Conservation (phyloP, 495 filamentous ascomycete genomes). For the Penicillium pancosmium region DNA sequence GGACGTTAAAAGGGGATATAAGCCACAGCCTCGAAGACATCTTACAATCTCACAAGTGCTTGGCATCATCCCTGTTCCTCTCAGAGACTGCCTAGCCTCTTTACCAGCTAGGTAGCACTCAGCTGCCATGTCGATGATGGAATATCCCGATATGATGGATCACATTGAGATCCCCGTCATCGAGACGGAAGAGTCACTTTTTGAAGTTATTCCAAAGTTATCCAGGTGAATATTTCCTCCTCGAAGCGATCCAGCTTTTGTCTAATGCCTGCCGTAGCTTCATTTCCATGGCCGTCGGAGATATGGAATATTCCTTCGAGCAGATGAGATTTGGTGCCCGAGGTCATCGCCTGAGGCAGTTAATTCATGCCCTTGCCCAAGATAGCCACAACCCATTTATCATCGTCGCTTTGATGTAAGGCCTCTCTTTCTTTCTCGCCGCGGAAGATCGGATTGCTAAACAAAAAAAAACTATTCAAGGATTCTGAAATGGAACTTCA, state of each 20-base stretch:
- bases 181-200: conserved; percentile 62
- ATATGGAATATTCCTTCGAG: conserved; percentile 74
- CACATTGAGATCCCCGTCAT: conserved; percentile 60
- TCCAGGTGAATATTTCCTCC: conserved; percentile 52
- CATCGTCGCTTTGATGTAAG: conserved; percentile 78
- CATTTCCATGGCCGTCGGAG: conserved; percentile 61
- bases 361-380: conserved; percentile 67
- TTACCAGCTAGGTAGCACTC: not conserved
- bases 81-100: not conserved
- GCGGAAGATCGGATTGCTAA: not conserved
- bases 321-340: conserved; percentile 70
- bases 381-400: conserved; percentile 72
- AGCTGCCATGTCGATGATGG: conserved; percentile 9
- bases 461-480: conserved; percentile 37
- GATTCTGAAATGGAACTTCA: conserved; percentile 80
- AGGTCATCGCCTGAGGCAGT: conserved; percentile 62
- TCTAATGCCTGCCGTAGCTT: conserved; percentile 12
- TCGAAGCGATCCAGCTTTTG: not conserved
- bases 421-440: not conserved
- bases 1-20: not conserved
- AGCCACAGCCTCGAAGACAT: not conserved
- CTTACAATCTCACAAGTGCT: not conserved
- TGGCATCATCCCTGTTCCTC: not conserved
- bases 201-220: conserved; percentile 68
- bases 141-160: conserved; percentile 19